Percentiles rank a stretch among this genome's conserved stretches.
Evolutionary conservation across 108 stramenopile genomes (phyloP).

Genomic region (Skeletonema tropicum): DNA sequence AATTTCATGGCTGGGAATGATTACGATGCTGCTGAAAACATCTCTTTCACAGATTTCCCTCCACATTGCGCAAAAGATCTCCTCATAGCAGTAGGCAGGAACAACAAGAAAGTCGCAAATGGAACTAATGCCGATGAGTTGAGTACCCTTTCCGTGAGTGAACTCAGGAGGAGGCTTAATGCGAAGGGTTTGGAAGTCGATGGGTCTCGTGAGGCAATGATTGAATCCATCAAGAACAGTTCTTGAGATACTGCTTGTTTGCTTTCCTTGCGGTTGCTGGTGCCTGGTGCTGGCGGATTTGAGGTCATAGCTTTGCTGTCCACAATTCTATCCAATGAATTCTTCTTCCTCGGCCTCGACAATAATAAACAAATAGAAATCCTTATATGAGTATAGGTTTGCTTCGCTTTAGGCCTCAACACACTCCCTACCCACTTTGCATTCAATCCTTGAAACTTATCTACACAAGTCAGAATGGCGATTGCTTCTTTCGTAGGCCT

Average conservation of each 20-base stretch:
- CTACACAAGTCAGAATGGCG: too few relatives aligned
- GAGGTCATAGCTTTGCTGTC: too few relatives aligned
- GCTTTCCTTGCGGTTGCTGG: too few relatives aligned
- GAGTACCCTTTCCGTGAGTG: not conserved
- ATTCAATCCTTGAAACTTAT: too few relatives aligned
- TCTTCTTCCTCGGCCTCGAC: too few relatives aligned
- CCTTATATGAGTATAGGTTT: too few relatives aligned
- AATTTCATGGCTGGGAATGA: slow-evolving; percentile 18
- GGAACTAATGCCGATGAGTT: slow-evolving; percentile 2
- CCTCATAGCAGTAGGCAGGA: not conserved
- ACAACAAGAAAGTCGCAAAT: not conserved
- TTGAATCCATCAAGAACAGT: not conserved
- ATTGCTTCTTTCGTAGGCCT: too few relatives aligned
- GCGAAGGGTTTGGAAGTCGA: slow-evolving; percentile 10
- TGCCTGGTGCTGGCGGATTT: too few relatives aligned
- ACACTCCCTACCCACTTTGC: too few relatives aligned
- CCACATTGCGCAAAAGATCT: not conserved
- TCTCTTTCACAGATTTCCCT: not conserved
- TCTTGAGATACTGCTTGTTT: too few relatives aligned
- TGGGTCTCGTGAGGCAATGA: slow-evolving; percentile 10
- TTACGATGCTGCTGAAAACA: not conserved
- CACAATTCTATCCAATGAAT: too few relatives aligned
- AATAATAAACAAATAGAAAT: not conserved
- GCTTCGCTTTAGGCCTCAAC: too few relatives aligned
- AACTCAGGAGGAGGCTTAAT: slow-evolving; percentile 7